Percentiles rank a stretch among this genome's conserved stretches.
Conservation (phyloP, 768 basidiomycete genomes). For the Leucosporidium yakuticum region DNA sequence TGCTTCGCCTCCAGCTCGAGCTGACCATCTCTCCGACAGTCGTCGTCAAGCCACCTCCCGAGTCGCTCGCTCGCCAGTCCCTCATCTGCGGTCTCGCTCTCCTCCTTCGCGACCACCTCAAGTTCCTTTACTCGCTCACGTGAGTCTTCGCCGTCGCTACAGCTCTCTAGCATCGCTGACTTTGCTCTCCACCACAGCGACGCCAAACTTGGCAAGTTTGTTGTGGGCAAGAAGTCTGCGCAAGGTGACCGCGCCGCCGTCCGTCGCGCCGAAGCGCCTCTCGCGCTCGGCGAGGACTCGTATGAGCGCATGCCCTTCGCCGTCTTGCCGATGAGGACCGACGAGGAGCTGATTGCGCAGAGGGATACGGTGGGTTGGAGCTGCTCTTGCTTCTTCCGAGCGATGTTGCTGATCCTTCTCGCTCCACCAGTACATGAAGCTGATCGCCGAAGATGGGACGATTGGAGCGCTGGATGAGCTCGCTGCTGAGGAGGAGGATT, state of each 20-base stretch:
- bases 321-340: conserved; percentile 54
- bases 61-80: conserved; percentile 47
- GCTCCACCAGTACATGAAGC: conserved; percentile 53
- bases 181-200: conserved; percentile 9
- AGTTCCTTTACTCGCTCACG: conserved; percentile 76
- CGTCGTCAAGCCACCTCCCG: neutral
- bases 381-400: neutral
- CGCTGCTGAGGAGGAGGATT: conserved; percentile 12
- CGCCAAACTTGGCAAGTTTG: conserved; percentile 88
- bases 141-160: neutral
- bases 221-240: conserved; percentile 79
- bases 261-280: conserved; percentile 47
- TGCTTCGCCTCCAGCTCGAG: too few relatives aligned
- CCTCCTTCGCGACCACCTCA: conserved; percentile 79
- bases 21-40: too few relatives aligned
- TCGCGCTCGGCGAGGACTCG: conserved; percentile 39
- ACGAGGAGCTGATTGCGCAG: conserved; percentile 59
- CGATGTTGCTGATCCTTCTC: conserved; percentile 38
- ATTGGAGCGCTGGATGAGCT: conserved; percentile 21
- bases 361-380: conserved; percentile 62
- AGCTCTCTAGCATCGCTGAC: neutral
- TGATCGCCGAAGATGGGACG: conserved; percentile 32
- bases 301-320: conserved; percentile 73
- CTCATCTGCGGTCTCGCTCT: conserved; percentile 77
- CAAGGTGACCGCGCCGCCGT: conserved; percentile 63